Evolutionary conservation across 495 filamentous ascomycete species (phyloP), one percentile per base, ranked within the genome.

Genomic region (Daldinia loculata): DNA sequence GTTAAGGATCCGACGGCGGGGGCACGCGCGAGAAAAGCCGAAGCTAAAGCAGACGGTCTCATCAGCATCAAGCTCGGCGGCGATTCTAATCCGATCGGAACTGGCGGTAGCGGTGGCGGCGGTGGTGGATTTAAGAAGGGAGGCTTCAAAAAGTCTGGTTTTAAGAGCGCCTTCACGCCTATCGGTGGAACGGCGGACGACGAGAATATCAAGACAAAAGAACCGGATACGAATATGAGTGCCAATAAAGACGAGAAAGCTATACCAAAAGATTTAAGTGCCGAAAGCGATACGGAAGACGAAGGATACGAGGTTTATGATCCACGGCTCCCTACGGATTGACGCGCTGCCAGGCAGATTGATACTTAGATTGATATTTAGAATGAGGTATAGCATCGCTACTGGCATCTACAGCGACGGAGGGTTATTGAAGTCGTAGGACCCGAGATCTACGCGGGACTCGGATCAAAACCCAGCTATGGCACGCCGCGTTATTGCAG

Each of bases 21-120:
- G 3, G 81, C 81, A 52, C 89, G 90, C 71, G 90, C 91, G 8
- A 84, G 90, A 29, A 87, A 88, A 72, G 89, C 90, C 30, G 91
- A 93, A 78, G 86, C 87, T 57, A 91, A 90, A 71, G 88, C 89
- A 30, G 89, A 92, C 72, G 86, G 86, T 3, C 77, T 89, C 15
- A 85, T 89, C 56, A 84, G 80, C 26, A 88, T 90, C 69, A 88
- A 89, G 77, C 75, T 87, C 6, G 83, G 84, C 38, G 76, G 78
- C 8, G 78, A 78, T 7, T 64, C 75, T 3, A 75, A 61, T 19
- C 34, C 62, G 5, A 12, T 11, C 43, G 43, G 43, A 48, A 48
- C 19, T 24, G 9, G 43, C 41, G 56, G 62, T 4, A 52, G 51
- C 15, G 45, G 51, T 9, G 75, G 80, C 6, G 79, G 77, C 8